phyloP scores from a whole-genome alignment of 2,329 filamentous ascomycete species.

The Aspergillus fischeri region DNA sequence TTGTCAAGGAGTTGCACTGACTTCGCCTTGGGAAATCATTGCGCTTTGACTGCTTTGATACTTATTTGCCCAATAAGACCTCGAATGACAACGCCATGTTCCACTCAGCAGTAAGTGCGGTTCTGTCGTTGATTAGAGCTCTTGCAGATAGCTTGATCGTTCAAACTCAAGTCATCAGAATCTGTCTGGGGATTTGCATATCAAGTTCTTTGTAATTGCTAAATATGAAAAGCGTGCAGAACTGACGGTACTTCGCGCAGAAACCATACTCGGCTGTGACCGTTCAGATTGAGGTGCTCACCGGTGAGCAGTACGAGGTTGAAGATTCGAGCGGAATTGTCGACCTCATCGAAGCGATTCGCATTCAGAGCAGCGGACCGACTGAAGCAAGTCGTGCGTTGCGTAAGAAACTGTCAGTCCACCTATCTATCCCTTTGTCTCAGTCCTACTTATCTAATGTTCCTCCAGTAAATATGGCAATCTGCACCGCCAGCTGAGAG shows the following conservation, averaged over 20 bases:
- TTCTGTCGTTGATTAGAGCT: not conserved
- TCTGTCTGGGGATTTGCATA: not conserved
- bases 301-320: conserved; percentile 82
- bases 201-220: not conserved
- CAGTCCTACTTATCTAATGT: conserved; percentile 7
- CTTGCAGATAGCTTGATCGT: not conserved
- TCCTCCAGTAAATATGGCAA: conserved; percentile 77
- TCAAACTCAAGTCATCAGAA: not conserved
- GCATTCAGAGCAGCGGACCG: conserved; percentile 80
- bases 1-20: not conserved
- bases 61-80: not conserved
- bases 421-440: not conserved
- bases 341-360: conserved; percentile 90
- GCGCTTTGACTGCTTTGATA: not conserved
- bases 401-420: conserved; percentile 79
- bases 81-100: conserved; percentile 26
- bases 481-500: conserved; percentile 84
- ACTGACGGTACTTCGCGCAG: conserved; percentile 33
- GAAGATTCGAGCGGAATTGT: conserved; percentile 90
- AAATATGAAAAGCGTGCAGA: not conserved
- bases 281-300: conserved; percentile 85
- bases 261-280: conserved; percentile 93
- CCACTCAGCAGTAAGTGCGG: conserved; percentile 27
- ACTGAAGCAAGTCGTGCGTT: conserved; percentile 86
- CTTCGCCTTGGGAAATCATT: not conserved